Percentiles rank a stretch among this genome's conserved stretches.
These are phyloP conservation scores for Thecaphora frezii DNA, from an alignment of 1,284 basidiomycete genomes.

Conservation along the genomic window DNA sequence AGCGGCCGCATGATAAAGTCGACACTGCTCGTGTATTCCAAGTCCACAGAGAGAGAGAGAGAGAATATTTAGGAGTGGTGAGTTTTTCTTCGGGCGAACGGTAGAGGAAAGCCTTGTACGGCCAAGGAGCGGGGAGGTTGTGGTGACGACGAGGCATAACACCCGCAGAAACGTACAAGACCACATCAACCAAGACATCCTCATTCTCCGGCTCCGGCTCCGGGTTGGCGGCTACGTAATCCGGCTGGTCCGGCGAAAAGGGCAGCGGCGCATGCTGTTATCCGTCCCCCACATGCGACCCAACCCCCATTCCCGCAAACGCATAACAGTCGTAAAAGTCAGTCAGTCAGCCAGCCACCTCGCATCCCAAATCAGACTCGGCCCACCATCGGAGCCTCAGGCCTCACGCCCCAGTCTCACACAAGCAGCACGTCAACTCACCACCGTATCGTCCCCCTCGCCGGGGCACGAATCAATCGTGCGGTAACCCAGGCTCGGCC, in stretches of 20 bases:
- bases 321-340: too few species aligned
- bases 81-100: too few species aligned
- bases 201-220: slow-evolving; percentile 18
- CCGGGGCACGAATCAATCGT: slow-evolving; percentile 49
- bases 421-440: too few species aligned
- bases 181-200: slow-evolving; percentile 35
- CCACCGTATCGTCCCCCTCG: slow-evolving; percentile 48
- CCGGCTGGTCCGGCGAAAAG: slow-evolving; percentile 41
- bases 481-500: slow-evolving; percentile 45
- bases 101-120: too few species aligned
- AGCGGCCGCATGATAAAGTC: slow-evolving; percentile 21
- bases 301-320: background rate
- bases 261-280: slow-evolving; percentile 35
- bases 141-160: slow-evolving; percentile 12
- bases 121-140: slow-evolving; percentile 9
- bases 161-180: slow-evolving; percentile 9
- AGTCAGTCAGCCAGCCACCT: too few species aligned
- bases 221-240: slow-evolving; percentile 50
- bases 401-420: background rate
- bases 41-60: background rate
- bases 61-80: background rate
- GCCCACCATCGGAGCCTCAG: too few species aligned
- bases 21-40: background rate
- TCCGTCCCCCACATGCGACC: slow-evolving; percentile 15
- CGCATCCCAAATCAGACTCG: too few species aligned